Evolutionary conservation across 441 rosid genomes (phyloP).

Genomic region (Sinapis alba): DNA sequence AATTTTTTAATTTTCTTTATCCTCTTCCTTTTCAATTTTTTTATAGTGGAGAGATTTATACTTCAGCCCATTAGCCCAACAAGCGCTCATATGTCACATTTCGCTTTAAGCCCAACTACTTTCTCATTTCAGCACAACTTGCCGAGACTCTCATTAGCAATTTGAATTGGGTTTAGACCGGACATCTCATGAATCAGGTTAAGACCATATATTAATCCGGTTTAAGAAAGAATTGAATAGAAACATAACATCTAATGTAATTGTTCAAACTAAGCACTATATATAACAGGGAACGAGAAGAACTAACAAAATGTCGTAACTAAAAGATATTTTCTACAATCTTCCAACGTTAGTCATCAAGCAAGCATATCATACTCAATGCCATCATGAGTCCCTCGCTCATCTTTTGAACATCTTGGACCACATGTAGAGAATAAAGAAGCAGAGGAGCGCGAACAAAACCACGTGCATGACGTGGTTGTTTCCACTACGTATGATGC

Average conservation of each 20-base stretch:
- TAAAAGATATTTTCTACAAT: constrained; percentile 24
- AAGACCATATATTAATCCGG: not conserved
- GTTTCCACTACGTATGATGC: constrained; percentile 75
- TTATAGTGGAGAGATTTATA: no score
- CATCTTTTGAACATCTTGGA: constrained; percentile 77
- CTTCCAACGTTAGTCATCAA: not conserved
- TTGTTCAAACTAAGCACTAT: constrained; percentile 5
- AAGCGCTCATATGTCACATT: no score
- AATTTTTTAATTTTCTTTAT: not conserved
- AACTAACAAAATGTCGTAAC: constrained; percentile 6
- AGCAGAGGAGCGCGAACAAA: constrained; percentile 67
- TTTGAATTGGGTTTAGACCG: not conserved
- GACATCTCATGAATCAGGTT: not conserved
- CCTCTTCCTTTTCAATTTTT: not conserved
- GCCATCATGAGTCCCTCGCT: not conserved
- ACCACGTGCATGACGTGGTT: constrained; percentile 82
- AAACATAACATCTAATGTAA: no score
- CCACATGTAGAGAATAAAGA: constrained; percentile 77
- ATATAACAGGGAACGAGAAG: constrained; percentile 27
- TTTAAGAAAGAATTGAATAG: no score
- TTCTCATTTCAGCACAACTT: no score
- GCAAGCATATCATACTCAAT: not conserved
- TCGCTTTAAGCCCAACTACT: no score
- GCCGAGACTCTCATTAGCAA: no score
- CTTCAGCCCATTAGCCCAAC: no score